phyloP scores from a whole-genome alignment of 352 stramenopile genomes.

The Bremia lactucae region DNA sequence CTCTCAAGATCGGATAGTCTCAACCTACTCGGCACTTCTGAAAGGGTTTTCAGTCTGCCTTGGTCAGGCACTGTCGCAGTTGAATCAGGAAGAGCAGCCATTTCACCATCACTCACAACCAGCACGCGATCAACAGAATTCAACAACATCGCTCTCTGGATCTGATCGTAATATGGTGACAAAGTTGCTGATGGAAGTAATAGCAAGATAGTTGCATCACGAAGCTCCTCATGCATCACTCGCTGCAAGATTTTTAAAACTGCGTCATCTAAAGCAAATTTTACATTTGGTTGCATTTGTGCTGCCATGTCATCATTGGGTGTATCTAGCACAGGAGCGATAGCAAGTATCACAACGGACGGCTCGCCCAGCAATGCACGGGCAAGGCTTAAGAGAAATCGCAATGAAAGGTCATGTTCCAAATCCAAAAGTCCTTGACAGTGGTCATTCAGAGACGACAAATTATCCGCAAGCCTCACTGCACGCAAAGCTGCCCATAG shows the following conservation, averaged over 20 bases:
- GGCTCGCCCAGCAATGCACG: conserved; percentile 88
- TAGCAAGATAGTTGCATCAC: conserved; percentile 89
- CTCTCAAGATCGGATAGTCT: conserved; percentile 14
- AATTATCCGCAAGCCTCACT: conserved; percentile 48
- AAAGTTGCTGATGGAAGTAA: conserved; percentile 88
- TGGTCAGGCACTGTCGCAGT: conserved; percentile 12
- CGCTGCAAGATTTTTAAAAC: conserved; percentile 55
- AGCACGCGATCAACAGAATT: conserved; percentile 95
- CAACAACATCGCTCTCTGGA: conserved; percentile 37
- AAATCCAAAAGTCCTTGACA: conserved; percentile 65
- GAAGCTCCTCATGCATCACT: conserved; percentile 84
- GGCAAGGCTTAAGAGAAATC: conserved; percentile 94
- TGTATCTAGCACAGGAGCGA: conserved; percentile 17
- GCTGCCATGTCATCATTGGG: conserved; percentile 9
- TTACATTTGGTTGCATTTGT: conserved; percentile 5
- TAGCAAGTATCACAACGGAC: conserved; percentile 70
- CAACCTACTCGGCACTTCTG: conserved; percentile 10
- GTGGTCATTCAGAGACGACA: conserved; percentile 40
- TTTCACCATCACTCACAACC: conserved; percentile 88
- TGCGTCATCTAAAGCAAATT: conserved; percentile 42
- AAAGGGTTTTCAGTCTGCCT: conserved; percentile 28
- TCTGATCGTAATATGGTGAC: conserved; percentile 17
- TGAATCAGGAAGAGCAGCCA: conserved; percentile 70
- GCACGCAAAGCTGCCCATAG: conserved; percentile 34
- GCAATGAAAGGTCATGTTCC: conserved; percentile 89